Evolutionary conservation across 208 protist genomes (phyloP), one percentile per base, ranked within the genome.

Genomic region (Acanthamoeba rhysodes): DNA sequence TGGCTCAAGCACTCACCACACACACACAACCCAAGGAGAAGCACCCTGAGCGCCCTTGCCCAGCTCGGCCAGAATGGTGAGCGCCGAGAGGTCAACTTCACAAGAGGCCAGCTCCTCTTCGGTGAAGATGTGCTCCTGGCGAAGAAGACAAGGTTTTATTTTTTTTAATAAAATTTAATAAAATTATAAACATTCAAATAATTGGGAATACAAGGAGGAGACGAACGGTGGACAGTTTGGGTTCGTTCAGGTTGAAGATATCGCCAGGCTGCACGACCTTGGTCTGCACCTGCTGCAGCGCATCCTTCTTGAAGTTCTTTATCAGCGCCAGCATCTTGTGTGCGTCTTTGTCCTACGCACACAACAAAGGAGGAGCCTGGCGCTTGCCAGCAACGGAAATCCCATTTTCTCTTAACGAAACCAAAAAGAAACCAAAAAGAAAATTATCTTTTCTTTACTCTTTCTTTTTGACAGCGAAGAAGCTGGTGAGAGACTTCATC

Each of bases 41-140:
- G 66, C 62, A 85, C 78, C 78, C 45, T 85, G 78, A 7, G 78
- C 78, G 0, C 78, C 78, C 29, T 85, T 53, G 48, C 78, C 78
- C 24, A 85, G 78, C 34, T 53, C 45, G 34, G 45, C 14, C 7
- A 85, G 8, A 34, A 85, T 85, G 22, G 78, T 85, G 0, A 85
- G 48, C 53, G 78, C 78, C 22, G 78, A 85, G 48, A 85, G 78
- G 48, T 85, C 78, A 7, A 85, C 78, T 85, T 85, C 78, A 59
- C 78, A 85, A 34, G 78, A 85, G 45, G 78, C 78, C 16, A 85
- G 78, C 34, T 85, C 78, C 48, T 85, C 78, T 57, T 85, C 78
- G 10, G 78, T 85, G 48, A 85, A 85, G 24, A 85, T 85, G 24
- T 85, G 78, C 78, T 85, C 78, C 78, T 85, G 78, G 2, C 4